phyloP scores from a whole-genome alignment of 2,329 filamentous ascomycete genomes.

The Thermothelomyces thermophilus region DNA sequence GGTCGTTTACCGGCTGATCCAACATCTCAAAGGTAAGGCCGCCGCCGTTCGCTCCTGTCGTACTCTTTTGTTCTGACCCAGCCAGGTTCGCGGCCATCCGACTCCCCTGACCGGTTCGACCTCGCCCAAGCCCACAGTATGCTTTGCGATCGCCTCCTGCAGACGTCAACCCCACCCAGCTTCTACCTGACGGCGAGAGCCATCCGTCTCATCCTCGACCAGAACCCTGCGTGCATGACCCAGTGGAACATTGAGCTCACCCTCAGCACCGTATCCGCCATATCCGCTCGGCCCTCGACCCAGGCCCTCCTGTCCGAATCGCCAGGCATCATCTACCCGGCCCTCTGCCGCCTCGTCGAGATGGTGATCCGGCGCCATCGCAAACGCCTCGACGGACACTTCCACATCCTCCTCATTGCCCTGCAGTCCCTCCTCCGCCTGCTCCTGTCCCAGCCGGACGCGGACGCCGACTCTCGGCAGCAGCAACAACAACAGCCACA shows the following conservation, averaged over 20 bases:
- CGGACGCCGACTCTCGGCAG: not conserved
- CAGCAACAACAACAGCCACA: not conserved
- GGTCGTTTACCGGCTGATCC: constrained; percentile 39
- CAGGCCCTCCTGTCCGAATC: constrained; percentile 26
- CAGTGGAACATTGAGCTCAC: constrained; percentile 54
- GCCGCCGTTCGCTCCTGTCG: not conserved
- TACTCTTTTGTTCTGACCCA: not conserved
- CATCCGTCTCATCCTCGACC: constrained; percentile 43
- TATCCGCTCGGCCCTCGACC: constrained; percentile 27
- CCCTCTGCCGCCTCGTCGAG: constrained; percentile 49
- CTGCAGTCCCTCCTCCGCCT: constrained; percentile 51
- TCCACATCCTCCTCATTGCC: constrained; percentile 49
- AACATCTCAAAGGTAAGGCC: constrained; percentile 34
- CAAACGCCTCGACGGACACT: constrained; percentile 54
- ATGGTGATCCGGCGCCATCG: constrained; percentile 54
- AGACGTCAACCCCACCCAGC: constrained; percentile 28
- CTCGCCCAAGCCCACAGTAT: constrained; percentile 38
- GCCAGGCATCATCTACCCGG: constrained; percentile 36
- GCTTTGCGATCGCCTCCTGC: constrained; percentile 31
- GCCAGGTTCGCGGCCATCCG: constrained; percentile 11
- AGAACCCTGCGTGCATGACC: constrained; percentile 43
- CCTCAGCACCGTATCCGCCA: constrained; percentile 38
- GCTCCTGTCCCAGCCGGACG: constrained; percentile 39
- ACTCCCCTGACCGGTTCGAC: constrained; percentile 27
- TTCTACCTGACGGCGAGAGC: constrained; percentile 37